phyloP scores from a whole-genome alignment of 2,329 filamentous ascomycete genomes.

The Byssothecium circinans region DNA sequence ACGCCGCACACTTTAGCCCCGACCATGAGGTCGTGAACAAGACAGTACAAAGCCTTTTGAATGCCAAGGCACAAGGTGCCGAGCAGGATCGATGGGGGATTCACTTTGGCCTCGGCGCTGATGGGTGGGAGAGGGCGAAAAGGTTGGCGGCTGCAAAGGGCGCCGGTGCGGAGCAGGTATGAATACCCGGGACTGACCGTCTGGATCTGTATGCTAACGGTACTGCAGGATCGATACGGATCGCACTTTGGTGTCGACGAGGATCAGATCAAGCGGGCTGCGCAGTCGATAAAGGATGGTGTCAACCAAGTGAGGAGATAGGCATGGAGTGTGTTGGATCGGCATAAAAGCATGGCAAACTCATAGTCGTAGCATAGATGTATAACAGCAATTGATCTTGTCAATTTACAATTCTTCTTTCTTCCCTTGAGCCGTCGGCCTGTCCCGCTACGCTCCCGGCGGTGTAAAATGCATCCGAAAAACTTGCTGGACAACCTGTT shows the following conservation, averaged over 20 bases:
- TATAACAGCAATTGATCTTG: not conserved
- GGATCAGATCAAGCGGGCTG: conserved; percentile 24
- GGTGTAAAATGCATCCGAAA: no score
- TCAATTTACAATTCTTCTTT: no score
- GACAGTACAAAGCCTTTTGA: conserved; percentile 25
- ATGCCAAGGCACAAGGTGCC: conserved; percentile 23
- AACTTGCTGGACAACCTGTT: no score
- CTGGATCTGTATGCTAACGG: conserved; percentile 8
- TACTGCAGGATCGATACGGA: conserved; percentile 31
- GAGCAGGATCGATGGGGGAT: conserved; percentile 24
- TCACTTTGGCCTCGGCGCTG: conserved; percentile 30
- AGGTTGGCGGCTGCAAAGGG: conserved; percentile 30
- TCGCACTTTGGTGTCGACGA: conserved; percentile 31
- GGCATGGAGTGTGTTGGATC: not conserved
- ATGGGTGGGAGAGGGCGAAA: conserved; percentile 35
- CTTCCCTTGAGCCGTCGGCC: no score
- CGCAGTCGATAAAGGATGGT: conserved; percentile 30
- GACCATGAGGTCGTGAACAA: conserved; percentile 29
- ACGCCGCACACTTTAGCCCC: conserved; percentile 31
- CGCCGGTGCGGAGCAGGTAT: conserved; percentile 41
- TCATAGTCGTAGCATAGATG: not conserved
- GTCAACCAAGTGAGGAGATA: conserved; percentile 7
- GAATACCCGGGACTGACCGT: not conserved
- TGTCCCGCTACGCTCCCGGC: no score
- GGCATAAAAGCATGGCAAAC: not conserved